Base-by-base conservation (phyloP, 2,329 filamentous ascomycete species). In the Trichothecium roseum region DNA sequence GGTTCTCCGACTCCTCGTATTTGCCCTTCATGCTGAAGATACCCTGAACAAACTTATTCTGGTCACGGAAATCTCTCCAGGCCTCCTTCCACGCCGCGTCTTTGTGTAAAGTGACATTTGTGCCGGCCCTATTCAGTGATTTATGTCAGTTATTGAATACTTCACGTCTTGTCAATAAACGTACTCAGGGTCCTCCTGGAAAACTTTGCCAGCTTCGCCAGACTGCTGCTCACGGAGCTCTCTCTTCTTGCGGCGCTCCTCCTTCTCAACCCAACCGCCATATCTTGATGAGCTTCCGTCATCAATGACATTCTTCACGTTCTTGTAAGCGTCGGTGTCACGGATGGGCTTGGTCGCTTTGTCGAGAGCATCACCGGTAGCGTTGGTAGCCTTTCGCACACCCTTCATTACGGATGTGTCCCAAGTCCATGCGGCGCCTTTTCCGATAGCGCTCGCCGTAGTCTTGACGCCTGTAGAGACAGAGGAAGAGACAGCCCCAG, bases 1-100 rank as follows among this genome's bases (percentile, higher is more conserved):
- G 89, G 58, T 98, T 98, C 55, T 98, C 91, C 9, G 91, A 96
- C 63, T 98, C 91, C 46, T 94, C 82, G 64, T 96, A 96, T 38
- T 80, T 79, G 38, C 75, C 78, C 62, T 89, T 88, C 62, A 94
- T 76, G 54, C 71, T 78, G 62, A 94, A 95, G 42, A 95, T 64
- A 39, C 82, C 79, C 61, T 95, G 89, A 56, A 94, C 84, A 40
- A 95, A 62, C 48, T 82, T 86, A 61, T 81, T 94, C 45, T 78
- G 78, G 57, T 98, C 91, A 43, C 83, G 81, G 74, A 96, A 98
- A 35, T 91, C 84, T 50, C 81, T 78, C 91, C 91, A 98, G n/a
- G 87, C 86, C 59, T 96, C 89, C 63, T 94, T 95, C 86, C 89
- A 96, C 16, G 84, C 84, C 12, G 91, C 81, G 49, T 98, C 91